phyloP scores from a whole-genome alignment of 345 rosid species.

The Adansonia digitata region DNA sequence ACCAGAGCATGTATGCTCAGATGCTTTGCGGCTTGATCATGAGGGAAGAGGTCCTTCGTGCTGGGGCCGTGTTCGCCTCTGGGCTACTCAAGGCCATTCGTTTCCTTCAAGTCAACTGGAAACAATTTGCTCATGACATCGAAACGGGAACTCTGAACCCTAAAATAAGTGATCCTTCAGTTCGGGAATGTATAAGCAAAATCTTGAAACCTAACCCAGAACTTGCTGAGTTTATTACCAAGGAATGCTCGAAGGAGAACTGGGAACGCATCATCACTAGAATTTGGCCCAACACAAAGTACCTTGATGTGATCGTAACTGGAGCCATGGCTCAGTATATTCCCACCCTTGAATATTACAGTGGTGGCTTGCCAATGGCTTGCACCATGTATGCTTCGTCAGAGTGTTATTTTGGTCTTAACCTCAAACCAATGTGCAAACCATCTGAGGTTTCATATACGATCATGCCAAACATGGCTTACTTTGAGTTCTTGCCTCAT shows the following conservation, averaged over 20 bases:
- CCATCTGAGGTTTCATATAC: conserved; percentile 89
- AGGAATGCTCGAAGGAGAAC: conserved; percentile 44
- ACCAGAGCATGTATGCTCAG: conserved; percentile 88
- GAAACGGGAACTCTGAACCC: conserved; percentile 55
- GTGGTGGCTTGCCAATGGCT: conserved; percentile 72
- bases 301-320: conserved; percentile 84
- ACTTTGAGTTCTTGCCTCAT: conserved; percentile 69
- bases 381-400: conserved; percentile 97
- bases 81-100: conserved; percentile 78
- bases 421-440: conserved; percentile 63
- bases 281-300: conserved; percentile 86
- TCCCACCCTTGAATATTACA: conserved; percentile 76
- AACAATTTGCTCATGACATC: conserved; percentile 54
- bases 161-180: conserved; percentile 42
- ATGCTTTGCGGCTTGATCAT: conserved; percentile 83
- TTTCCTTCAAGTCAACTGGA: conserved; percentile 73
- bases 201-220: conserved; percentile 56
- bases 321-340: conserved; percentile 98
- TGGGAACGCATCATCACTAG: conserved; percentile 72
- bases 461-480: conserved; percentile 90
- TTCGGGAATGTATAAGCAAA: conserved; percentile 40
- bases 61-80: conserved; percentile 88
- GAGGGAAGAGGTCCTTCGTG: conserved; percentile 65
- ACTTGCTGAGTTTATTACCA: conserved; percentile 48
- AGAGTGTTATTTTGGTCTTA: conserved; percentile 88